Evolutionary conservation across 2,329 filamentous ascomycete genomes (phyloP), one percentile per base, ranked within the genome.

Genomic region (Fusarium foetens): DNA sequence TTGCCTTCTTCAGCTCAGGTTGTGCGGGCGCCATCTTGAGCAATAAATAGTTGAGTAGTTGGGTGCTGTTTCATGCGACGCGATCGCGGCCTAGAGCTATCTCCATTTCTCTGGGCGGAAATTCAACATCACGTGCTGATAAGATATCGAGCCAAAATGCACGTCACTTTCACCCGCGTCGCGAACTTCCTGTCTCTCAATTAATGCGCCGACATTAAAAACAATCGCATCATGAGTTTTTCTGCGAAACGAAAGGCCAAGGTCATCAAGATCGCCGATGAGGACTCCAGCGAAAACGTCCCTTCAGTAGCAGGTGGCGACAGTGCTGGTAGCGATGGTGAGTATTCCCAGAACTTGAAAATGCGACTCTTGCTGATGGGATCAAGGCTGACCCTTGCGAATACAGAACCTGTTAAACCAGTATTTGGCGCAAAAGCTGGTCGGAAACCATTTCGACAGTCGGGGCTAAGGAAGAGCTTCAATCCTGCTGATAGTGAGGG

Each of bases 1-100:
- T 31, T 84, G 97, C 96, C 91, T 98, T 99, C 86, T 98, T 99
- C 72, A 99, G 90, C 87, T 99, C 97, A 79, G 96, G 96, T 86
- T 98, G 96, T 82, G 96, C 95, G 91, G 97, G 95, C 86, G 96
- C 94, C 96, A 99, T 99, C 75, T 87, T 93, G 86, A 82, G 76
- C 75, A 76, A 66, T 79, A 66, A 70, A 72, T 68, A 67, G 63
- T 68, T 67, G 67, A 66, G 72, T 74, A 63, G 64, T 74, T 68
- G 71, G 39, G 54, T 79, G 64, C 70, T 66, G 72, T 76, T 71
- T 70, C 60, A 63, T 78, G 69, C 76, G 74, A 78, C 76, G 78
- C 76, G 74, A 78, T 76, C 64, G 58, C 74, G 62, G 75, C 75
- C 70, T 71, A 49, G 68, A 75, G 73, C 71, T 71, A 68, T 63